These are phyloP conservation scores for Hypoxylon perforatum DNA, from an alignment of 495 filamentous ascomycete genomes.

Conservation along the genomic window DNA sequence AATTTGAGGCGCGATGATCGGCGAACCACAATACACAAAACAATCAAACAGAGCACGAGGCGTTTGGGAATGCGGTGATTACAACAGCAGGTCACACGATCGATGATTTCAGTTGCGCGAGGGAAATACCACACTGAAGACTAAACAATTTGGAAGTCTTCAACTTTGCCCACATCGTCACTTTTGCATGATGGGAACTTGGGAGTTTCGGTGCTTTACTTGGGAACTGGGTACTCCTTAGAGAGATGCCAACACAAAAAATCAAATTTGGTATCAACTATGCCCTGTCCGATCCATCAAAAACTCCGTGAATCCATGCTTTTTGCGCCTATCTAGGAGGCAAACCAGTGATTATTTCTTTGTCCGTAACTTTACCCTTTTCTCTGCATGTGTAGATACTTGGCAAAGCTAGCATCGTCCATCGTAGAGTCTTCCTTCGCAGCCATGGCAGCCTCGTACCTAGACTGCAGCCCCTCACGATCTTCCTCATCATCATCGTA, in stretches of 20 bases:
- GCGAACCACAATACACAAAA: not conserved
- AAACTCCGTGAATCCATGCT: slow-evolving; percentile 11
- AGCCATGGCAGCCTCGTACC: slow-evolving; percentile 69
- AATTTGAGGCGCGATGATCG: slow-evolving; percentile 89
- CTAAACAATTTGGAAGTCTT: not conserved
- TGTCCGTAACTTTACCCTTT: slow-evolving; percentile 6
- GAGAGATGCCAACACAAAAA: slow-evolving; percentile 11
- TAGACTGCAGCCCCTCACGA: slow-evolving; percentile 68
- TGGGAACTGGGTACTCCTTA: slow-evolving; percentile 5
- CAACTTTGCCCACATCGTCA: not conserved
- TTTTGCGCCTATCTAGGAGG: not conserved
- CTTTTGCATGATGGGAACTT: slow-evolving; percentile 11
- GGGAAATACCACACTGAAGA: not conserved
- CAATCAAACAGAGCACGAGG: not conserved
- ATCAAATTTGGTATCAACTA: slow-evolving; percentile 59
- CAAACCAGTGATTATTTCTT: too few relatives aligned
- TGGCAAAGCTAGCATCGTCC: slow-evolving; percentile 69
- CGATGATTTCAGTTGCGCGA: not conserved
- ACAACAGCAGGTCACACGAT: too few relatives aligned
- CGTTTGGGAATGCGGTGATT: too few relatives aligned
- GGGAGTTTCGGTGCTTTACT: slow-evolving; percentile 15
- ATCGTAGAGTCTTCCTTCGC: slow-evolving; percentile 57
- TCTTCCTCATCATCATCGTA: slow-evolving; percentile 61
- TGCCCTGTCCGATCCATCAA: slow-evolving; percentile 27
- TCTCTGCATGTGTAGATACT: slow-evolving; percentile 61